Base-by-base conservation (phyloP, 116 monocot species). In the Zostera marina region DNA sequence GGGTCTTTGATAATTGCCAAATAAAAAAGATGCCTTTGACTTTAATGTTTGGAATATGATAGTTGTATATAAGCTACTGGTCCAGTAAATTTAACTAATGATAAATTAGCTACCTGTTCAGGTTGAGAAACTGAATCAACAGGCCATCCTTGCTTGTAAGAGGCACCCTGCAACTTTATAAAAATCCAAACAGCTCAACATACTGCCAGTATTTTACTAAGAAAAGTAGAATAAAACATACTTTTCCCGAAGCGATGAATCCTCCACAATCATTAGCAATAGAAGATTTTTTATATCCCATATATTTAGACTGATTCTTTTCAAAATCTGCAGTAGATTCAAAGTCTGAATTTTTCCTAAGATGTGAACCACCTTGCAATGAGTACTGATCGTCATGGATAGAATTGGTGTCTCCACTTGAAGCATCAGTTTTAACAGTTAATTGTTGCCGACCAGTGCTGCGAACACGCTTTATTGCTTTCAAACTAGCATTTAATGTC, bases 401-500 rank as follows among this genome's bases (percentile, higher is more conserved):
- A 41, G 91, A 91, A 67, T 61, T 79, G 55, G 91, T 99, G 52
- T 99, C 99, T 25, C 83, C 92, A 77, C 91, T 99, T 52, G 99
- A 99, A 66, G 73, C 87, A 70, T 91, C 99, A 44, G 81, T 87
- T 79, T 80, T 96, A 72, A 67, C 86, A n/a, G 64, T 81, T 42
- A 77, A 32, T 63, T 74, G 73, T 55, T 82, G 87, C 45, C 92
- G 72, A 62, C 81, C 47, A 62, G 86, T 81, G 49, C 87, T 79
- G 9, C 91, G 68, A 8, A 78, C 62, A 49, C 86, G 80, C 45
- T 99, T 99, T 40, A 79, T 90, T 44, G 99, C 87, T 58, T 87
- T 76, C 42, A 74, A 53, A 56, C 81, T 65, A 74, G 65, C 69
- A 74, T 73, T 75, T 13, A 77, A 58, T 8, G 63, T 69, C 61